A percentile compares a stretch with the other conserved stretches of the same genome.
Conservation (phyloP, 495 filamentous ascomycete genomes). For the Sphaerosporella brunnea region DNA sequence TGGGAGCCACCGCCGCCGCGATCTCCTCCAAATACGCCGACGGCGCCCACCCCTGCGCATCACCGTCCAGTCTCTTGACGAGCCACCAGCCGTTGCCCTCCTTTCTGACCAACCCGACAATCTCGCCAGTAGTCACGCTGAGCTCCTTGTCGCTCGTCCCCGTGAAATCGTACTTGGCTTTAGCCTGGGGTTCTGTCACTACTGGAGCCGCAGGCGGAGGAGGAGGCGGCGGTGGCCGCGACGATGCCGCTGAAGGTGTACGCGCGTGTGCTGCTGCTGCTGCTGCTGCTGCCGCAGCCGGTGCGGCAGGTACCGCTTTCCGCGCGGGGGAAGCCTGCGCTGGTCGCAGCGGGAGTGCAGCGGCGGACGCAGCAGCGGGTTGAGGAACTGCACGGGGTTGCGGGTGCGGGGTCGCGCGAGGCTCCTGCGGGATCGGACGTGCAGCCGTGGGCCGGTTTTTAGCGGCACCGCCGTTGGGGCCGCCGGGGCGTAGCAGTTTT, state of each 20-base stretch:
- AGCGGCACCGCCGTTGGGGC: slow-evolving; percentile 63
- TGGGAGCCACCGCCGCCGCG: slow-evolving; percentile 33
- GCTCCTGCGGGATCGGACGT: slow-evolving; percentile 29
- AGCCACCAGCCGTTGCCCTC: slow-evolving; percentile 95
- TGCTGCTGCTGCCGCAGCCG: slow-evolving; percentile 10
- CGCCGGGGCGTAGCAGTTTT: slow-evolving; percentile 77
- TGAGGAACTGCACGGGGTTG: slow-evolving; percentile 27
- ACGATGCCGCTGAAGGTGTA: slow-evolving; percentile 32
- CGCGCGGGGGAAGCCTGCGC: slow-evolving; percentile 28
- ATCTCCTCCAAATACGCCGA: slow-evolving; percentile 84
- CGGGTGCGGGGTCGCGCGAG: slow-evolving; percentile 27
- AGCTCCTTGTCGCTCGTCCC: slow-evolving; percentile 67
- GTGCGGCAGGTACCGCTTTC: slow-evolving; percentile 24
- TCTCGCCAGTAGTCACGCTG: slow-evolving; percentile 53
- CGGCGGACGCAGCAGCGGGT: slow-evolving; percentile 10
- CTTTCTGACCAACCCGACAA: slow-evolving; percentile 73
- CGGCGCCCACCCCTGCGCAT: slow-evolving; percentile 74
- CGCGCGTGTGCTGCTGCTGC: slow-evolving; percentile 25
- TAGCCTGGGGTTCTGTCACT: slow-evolving; percentile 54
- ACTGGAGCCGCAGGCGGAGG: slow-evolving; percentile 52
- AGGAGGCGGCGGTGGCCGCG: slow-evolving; percentile 46
- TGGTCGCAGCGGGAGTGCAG: too few species aligned
- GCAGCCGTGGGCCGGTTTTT: slow-evolving; percentile 39
- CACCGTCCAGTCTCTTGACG: slow-evolving; percentile 46
- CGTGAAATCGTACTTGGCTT: slow-evolving; percentile 74